Base-by-base conservation (phyloP, 192 early-diverging fungal genomes). In the Backusella sp. region DNA sequence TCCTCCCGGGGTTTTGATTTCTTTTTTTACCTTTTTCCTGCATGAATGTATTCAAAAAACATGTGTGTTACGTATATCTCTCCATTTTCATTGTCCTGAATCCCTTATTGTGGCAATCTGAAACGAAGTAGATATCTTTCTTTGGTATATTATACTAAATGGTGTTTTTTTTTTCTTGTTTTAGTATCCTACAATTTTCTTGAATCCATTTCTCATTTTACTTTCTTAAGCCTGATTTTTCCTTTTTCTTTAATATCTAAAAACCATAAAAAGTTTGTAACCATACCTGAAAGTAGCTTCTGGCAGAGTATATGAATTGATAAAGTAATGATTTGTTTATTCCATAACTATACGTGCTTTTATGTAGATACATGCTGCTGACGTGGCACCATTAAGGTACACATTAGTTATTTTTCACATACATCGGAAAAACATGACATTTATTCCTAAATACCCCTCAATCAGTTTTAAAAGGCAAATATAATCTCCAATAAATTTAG, bases 1-100 rank as follows among this genome's bases (percentile, higher is more conserved):
- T 49, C 46, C 56, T 28, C 21, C 56, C 56, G 56, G 56, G 56
- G 9, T 62, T 62, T 62, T 62, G 56, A 62, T 62, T 62, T 62
- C 9, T 21, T 62, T 49, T 49, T 44, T 5, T 3, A 41, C 42
- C 19, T 4, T n/a, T 62, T 26, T 26, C 56, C 56, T 62, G 56
- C 56, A 62, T 59, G 26, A 62, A 28, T 12, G 8, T 28, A 23
- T 3, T 62, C 21, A 62, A 62, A 62, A 28, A 59, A 26, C 23
- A 59, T 59, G 53, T 53, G 52, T 26, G 53, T 26, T 59, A 11
- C 23, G 23, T 19, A 8, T 26, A 12, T 59, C 8, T 59, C 7
- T 59, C 8, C 8, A 59, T 62, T 62, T 62, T 62, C 23, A 62
- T 62, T 62, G 56, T 62, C 26, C 23, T 62, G 3, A 28, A 26